Evolutionary conservation across 495 filamentous ascomycete genomes (phyloP).

Genomic region (Penicillium tannophilum): DNA sequence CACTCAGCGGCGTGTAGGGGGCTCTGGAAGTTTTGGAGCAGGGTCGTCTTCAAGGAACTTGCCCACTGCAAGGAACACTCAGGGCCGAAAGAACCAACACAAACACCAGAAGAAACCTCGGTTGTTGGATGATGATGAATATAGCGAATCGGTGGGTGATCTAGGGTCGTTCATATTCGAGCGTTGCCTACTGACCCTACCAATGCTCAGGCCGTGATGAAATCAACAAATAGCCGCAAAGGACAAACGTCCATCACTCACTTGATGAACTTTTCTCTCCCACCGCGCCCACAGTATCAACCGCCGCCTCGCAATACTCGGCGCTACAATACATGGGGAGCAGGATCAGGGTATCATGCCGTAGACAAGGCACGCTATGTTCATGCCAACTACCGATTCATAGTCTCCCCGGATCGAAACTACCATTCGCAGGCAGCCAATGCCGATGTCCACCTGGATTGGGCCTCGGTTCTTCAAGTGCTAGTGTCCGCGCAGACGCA

Average conservation of each 20-base stretch:
- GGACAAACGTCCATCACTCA: constrained; percentile 97
- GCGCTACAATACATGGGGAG: constrained; percentile 77
- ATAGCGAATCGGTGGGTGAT: constrained; percentile 72
- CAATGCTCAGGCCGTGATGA: constrained; percentile 66
- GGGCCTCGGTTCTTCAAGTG: constrained; percentile 87
- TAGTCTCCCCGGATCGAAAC: constrained; percentile 79
- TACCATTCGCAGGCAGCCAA: constrained; percentile 81
- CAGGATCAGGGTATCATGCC: constrained; percentile 89
- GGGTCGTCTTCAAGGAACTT: constrained; percentile 57
- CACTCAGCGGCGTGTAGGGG: constrained; percentile 62
- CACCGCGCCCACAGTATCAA: constrained; percentile 71
- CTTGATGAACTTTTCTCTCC: constrained; percentile 86
- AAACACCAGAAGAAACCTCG: constrained; percentile 58
- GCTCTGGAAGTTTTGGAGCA: constrained; percentile 64
- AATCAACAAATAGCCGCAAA: constrained; percentile 79
- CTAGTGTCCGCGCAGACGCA: constrained; percentile 89
- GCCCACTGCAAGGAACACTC: constrained; percentile 66
- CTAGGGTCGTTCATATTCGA: constrained; percentile 8
- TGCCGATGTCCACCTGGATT: constrained; percentile 88
- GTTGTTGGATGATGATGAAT: constrained; percentile 74
- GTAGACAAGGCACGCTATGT: constrained; percentile 94
- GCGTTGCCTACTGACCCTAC: constrained; percentile 24
- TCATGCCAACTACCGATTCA: constrained; percentile 96
- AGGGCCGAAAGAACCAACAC: constrained; percentile 74
- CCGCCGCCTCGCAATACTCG: constrained; percentile 58